A percentile compares a stretch with the other conserved stretches of the same genome.
phyloP scores from a whole-genome alignment of 139 green algal genomes.

The Haematococcus lacustris region DNA sequence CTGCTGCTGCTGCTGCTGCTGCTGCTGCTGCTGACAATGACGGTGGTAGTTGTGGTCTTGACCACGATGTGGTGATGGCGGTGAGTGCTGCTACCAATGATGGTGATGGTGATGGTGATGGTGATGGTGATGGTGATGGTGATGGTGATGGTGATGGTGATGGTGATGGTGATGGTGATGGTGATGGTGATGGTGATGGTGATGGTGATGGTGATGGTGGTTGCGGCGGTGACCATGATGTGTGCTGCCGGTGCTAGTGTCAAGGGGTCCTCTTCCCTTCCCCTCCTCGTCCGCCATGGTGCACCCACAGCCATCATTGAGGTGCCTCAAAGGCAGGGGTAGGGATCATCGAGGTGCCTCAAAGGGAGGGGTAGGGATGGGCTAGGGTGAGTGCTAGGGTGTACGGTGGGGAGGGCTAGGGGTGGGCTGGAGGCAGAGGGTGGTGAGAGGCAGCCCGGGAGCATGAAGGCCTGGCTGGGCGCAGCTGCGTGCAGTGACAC shows the following conservation, averaged over 20 bases:
- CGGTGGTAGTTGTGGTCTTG: not conserved
- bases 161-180: no score
- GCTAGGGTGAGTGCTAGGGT: not conserved
- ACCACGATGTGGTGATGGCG: not conserved
- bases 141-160: no score
- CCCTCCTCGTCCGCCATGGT: not conserved
- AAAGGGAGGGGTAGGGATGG: no score
- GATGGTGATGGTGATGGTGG: no score
- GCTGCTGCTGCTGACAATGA: not conserved
- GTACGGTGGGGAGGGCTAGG: not conserved
- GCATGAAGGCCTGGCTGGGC: not conserved
- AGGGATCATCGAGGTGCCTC: no score
- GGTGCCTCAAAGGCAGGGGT: no score
- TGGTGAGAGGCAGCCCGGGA: no score
- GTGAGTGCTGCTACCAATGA: not conserved
- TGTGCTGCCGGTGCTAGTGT: not conserved
- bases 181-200: no score
- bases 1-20: not conserved
- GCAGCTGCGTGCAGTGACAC: constrained; percentile 2
- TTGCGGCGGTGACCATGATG: no score
- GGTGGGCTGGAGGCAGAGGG: no score
- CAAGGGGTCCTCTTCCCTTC: not conserved
- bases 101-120: not conserved
- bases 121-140: no score
- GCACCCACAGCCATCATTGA: no score